A percentile compares a stretch with the other conserved stretches of the same genome.
Evolutionary conservation across 2,329 filamentous ascomycete species (phyloP).

Genomic region (Phialocephala sp.): DNA sequence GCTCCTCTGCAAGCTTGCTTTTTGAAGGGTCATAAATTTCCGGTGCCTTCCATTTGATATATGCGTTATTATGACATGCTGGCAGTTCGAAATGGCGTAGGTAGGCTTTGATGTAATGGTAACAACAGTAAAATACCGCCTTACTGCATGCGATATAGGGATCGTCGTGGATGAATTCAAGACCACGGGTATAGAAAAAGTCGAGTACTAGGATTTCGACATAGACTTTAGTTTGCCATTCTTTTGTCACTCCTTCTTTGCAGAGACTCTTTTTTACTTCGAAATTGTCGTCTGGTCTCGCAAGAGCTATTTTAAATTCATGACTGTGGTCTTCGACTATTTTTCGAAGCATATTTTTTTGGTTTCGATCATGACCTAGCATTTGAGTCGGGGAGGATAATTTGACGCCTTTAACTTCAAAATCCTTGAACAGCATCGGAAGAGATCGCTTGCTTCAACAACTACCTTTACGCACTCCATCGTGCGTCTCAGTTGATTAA

Average conservation of each 20-base stretch:
- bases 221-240: not conserved
- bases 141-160: not conserved
- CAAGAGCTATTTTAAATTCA: too few species aligned
- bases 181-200: not conserved
- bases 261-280: too few species aligned
- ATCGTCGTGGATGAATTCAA: not conserved
- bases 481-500: not conserved
- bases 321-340: too few species aligned
- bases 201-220: not conserved
- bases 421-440: not conserved
- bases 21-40: not conserved
- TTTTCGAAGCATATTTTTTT: too few species aligned
- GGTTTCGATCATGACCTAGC: too few species aligned
- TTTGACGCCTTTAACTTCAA: too few species aligned
- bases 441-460: not conserved
- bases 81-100: not conserved
- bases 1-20: not conserved
- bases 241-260: too few species aligned
- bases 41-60: not conserved
- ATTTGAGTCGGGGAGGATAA: too few species aligned
- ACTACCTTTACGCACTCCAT: not conserved
- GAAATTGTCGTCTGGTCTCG: too few species aligned
- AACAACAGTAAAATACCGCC: not conserved
- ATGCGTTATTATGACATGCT: not conserved
- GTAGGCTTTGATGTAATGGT: not conserved